These are phyloP conservation scores for Fusarium sp. DNA, from an alignment of 2,329 filamentous ascomycete genomes.

Conservation along the genomic window DNA sequence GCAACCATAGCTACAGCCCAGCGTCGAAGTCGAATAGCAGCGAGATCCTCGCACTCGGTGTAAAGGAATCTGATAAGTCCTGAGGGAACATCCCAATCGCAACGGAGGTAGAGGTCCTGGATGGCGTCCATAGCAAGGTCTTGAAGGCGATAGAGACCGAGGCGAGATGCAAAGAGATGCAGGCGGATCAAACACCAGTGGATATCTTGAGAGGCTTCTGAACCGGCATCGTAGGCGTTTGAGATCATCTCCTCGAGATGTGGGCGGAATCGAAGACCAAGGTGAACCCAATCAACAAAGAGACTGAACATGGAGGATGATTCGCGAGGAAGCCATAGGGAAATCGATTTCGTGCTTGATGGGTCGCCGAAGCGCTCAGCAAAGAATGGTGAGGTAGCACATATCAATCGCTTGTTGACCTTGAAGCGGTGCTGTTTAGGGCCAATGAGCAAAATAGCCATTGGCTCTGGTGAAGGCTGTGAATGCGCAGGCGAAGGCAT, in stretches of 20 bases:
- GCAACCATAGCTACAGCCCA: constrained; percentile 71
- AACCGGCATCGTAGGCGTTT: constrained; percentile 45
- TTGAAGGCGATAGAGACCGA: constrained; percentile 62
- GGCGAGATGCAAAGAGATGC: constrained; percentile 66
- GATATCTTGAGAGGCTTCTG: constrained; percentile 53
- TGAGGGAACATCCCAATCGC: constrained; percentile 68
- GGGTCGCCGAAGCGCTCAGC: constrained; percentile 56
- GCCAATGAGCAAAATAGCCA: constrained; percentile 56
- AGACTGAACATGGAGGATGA: constrained; percentile 64
- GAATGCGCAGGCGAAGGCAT: constrained; percentile 35
- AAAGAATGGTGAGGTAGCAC: constrained; percentile 61
- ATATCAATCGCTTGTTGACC: constrained; percentile 59
- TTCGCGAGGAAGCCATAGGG: constrained; percentile 59
- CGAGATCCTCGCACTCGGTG: constrained; percentile 61
- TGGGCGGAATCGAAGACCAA: constrained; percentile 54
- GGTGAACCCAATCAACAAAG: constrained; percentile 65
- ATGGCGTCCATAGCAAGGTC: constrained; percentile 68
- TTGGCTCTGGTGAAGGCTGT: constrained; percentile 38
- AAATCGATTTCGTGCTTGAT: constrained; percentile 45
- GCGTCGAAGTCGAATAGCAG: constrained; percentile 64
- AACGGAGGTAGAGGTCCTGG: constrained; percentile 68
- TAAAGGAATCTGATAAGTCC: constrained; percentile 64
- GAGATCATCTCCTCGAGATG: constrained; percentile 57
- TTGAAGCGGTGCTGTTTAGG: constrained; percentile 55
- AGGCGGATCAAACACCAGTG: constrained; percentile 68